phyloP scores from a whole-genome alignment of 1,284 basidiomycete genomes.

The Leccinum subspadiceum region DNA sequence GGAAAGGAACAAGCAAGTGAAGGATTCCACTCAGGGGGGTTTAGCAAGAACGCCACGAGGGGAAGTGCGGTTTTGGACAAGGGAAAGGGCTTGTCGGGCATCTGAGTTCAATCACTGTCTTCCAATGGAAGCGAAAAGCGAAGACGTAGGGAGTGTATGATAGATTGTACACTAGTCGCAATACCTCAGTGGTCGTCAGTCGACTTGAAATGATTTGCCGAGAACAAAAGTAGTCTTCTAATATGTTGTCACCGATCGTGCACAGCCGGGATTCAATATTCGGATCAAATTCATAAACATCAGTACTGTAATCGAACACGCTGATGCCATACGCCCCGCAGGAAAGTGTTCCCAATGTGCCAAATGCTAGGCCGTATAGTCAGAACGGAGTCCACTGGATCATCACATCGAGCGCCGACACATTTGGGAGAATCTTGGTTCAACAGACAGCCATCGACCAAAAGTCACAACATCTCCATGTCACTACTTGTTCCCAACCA shows the following conservation, averaged over 20 bases:
- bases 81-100: constrained; percentile 36
- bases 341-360: not conserved
- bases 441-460: no score
- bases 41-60: constrained; percentile 33
- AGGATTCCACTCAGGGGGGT: constrained; percentile 35
- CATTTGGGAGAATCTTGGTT: not conserved
- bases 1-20: constrained; percentile 58
- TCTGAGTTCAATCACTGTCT: constrained; percentile 17
- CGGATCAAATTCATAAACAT: no score
- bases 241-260: no score
- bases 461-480: no score
- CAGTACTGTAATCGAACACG: no score
- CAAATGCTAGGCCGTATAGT: not conserved
- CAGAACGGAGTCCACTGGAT: not conserved
- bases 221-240: no score
- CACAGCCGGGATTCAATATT: no score
- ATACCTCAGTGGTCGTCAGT: no score
- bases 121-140: not conserved
- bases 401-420: not conserved
- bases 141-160: constrained; percentile 20
- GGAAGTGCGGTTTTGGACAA: constrained; percentile 44
- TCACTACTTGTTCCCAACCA: no score
- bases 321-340: not conserved
- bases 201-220: no score
- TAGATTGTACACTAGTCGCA: not conserved